Evolutionary conservation across 345 rosid species (phyloP), one percentile per base, ranked within the genome.

Genomic region (Eucalyptus guilfoylei): DNA sequence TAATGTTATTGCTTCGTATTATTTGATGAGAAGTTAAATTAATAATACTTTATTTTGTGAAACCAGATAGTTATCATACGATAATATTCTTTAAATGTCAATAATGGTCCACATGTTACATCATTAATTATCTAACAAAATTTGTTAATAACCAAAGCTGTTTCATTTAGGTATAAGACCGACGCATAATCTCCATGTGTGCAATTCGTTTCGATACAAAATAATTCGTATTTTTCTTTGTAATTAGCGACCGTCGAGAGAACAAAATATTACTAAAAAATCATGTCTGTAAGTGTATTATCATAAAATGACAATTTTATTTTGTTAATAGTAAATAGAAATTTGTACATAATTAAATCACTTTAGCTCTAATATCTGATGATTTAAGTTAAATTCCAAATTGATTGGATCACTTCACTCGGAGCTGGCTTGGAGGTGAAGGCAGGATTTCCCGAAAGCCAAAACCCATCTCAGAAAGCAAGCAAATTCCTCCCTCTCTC

Each of bases 191-290:
- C 2, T 9, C 0, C 19, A 67, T 9, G 23, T 5, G 42, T 15
- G 19, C n/a, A 67, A 15, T 1, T 32, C 2, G 12, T 69, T 32
- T 15, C 2, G 3, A 5, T 69, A 4, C 11, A 17, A 69, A 69
- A 5, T 69, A 8, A 69, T 3, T 2, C 6, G 7, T 69, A 69
- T 34, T 69, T 69, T 69, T 8, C 34, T 34, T 32, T 69, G 3
- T 15, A 4, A 17, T 64, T 4, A 30, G 40, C 7, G 11, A 9
- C 6, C 0, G 4, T 9, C 0, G 1, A 17, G 7, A 9, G 24
- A 16, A 69, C 4, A 19, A 37, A 37, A 6, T 10, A 19, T 72
- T 76, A 21, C 9, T 21, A 21, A 10, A 37, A 76, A 21, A 2
- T 40, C 15, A 21, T 12, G 5, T 2, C 2, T 6, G 28, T 6